These are phyloP conservation scores for Verticillium nonalfalfae DNA, from an alignment of 2,329 filamentous ascomycete genomes.

Conservation along the genomic window DNA sequence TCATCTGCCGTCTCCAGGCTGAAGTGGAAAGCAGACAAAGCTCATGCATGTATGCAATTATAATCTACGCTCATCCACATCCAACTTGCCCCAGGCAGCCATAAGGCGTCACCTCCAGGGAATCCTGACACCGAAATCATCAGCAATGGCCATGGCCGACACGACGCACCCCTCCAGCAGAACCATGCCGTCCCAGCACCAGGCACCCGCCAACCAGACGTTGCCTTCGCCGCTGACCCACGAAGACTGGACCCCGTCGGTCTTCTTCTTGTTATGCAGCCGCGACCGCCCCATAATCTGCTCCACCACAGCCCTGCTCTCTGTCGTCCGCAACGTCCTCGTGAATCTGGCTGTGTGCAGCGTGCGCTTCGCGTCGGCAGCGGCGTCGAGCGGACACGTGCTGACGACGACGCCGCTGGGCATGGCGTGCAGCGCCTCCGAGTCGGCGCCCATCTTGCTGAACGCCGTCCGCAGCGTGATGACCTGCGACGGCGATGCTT, in stretches of 20 bases:
- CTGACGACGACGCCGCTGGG: conserved; percentile 44
- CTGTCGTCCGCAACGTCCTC: conserved; percentile 41
- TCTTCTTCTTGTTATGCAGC: conserved; percentile 2
- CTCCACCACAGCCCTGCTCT: conserved; percentile 40
- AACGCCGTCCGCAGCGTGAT: conserved; percentile 29
- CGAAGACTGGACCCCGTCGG: background rate
- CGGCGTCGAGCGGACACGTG: conserved; percentile 36
- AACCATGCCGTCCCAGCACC: conserved; percentile 62
- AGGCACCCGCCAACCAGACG: conserved; percentile 51
- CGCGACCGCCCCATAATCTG: conserved; percentile 28
- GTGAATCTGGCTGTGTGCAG: conserved; percentile 43
- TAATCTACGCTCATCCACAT: too few species aligned
- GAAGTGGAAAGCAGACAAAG: too few species aligned
- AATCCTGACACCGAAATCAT: conserved; percentile 40
- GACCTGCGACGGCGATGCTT: conserved; percentile 18
- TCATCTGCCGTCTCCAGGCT: too few species aligned
- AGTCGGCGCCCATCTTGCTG: conserved; percentile 21
- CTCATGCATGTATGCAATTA: too few species aligned
- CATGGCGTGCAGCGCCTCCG: conserved; percentile 47
- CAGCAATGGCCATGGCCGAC: conserved; percentile 49
- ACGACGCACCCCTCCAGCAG: conserved; percentile 54
- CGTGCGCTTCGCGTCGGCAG: conserved; percentile 27
- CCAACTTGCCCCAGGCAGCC: too few species aligned
- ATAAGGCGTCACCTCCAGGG: conserved; percentile 20
- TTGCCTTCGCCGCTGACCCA: conserved; percentile 49